These are phyloP conservation scores for Grosmannia huntii DNA, from an alignment of 2,329 filamentous ascomycete genomes.

Conservation along the genomic window DNA sequence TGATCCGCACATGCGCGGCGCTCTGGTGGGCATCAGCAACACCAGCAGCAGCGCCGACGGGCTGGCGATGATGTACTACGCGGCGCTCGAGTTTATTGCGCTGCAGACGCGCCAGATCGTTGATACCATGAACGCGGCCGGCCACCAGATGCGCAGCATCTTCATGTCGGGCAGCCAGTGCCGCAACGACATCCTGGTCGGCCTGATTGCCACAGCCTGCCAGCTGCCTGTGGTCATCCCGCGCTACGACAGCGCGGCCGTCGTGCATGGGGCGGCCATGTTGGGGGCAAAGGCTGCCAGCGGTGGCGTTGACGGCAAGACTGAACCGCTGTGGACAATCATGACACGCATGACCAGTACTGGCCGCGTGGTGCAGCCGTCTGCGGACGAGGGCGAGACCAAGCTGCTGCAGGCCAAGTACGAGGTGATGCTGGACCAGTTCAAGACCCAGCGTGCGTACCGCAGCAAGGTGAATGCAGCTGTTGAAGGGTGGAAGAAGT, in stretches of 20 bases:
- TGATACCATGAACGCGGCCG: conserved; percentile 80
- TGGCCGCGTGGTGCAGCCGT: conserved; percentile 69
- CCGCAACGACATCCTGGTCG: conserved; percentile 88
- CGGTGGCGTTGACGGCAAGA: conserved; percentile 60
- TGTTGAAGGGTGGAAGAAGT: conserved; percentile 23
- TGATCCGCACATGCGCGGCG: conserved; percentile 84
- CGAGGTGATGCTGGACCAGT: conserved; percentile 89
- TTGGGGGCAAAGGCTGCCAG: conserved; percentile 94
- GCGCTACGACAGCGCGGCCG: conserved; percentile 84
- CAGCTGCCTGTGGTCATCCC: conserved; percentile 89
- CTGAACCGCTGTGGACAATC: conserved; percentile 84
- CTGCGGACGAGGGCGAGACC: conserved; percentile 59
- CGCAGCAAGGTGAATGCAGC: conserved; percentile 63
- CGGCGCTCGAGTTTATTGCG: conserved; percentile 95
- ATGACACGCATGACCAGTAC: conserved; percentile 98
- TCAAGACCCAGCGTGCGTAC: conserved; percentile 71
- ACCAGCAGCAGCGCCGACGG: conserved; percentile 79
- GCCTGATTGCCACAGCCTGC: conserved; percentile 80
- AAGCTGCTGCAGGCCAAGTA: conserved; percentile 80
- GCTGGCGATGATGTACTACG: conserved; percentile 86
- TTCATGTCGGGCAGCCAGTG: conserved; percentile 99
- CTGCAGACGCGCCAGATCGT: conserved; percentile 94
- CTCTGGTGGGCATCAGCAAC: conserved; percentile 65
- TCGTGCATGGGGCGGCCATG: conserved; percentile 98
- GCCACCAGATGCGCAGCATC: conserved; percentile 79